Conservation (phyloP, 805 yeast species). For the Pichia ethanolica region DNA sequence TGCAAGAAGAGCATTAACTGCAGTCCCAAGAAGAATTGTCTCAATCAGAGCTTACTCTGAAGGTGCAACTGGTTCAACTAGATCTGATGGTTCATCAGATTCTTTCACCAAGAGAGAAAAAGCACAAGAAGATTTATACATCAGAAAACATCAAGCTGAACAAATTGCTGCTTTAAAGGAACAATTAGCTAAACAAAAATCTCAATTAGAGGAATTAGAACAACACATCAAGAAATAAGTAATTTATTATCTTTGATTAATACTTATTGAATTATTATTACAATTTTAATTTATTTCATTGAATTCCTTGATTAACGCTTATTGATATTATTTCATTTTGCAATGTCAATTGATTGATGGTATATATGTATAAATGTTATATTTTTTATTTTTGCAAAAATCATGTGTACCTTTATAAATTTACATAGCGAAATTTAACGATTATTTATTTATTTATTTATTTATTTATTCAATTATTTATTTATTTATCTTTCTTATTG, state of each 20-base stretch:
- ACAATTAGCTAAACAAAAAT: constrained; percentile 68
- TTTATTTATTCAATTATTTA: no score
- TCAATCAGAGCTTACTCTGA: constrained; percentile 39
- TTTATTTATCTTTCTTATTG: neutral
- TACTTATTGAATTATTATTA: no score
- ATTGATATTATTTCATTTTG: neutral
- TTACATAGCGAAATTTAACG: neutral
- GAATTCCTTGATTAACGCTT: neutral
- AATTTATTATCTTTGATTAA: neutral
- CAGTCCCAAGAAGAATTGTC: constrained; percentile 23
- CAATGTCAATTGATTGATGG: neutral
- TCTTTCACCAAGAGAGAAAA: constrained; percentile 81
- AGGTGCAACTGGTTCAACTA: constrained; percentile 56
- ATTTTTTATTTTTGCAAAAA: neutral
- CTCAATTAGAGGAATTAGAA: constrained; percentile 40
- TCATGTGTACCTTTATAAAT: neutral
- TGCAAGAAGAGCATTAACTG: constrained; percentile 33
- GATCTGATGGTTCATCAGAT: constrained; percentile 47
- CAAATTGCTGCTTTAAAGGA: constrained; percentile 71
- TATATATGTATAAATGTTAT: neutral
- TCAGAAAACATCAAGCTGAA: constrained; percentile 86
- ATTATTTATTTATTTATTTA: constrained; percentile 1
- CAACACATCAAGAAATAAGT: constrained; percentile 34
- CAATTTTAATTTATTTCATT: no score
- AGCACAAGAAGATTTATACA: constrained; percentile 81